Percentiles rank a stretch among this genome's conserved stretches.
phyloP scores from a whole-genome alignment of 2,329 filamentous ascomycete genomes.

The Ophiostoma piceae region DNA sequence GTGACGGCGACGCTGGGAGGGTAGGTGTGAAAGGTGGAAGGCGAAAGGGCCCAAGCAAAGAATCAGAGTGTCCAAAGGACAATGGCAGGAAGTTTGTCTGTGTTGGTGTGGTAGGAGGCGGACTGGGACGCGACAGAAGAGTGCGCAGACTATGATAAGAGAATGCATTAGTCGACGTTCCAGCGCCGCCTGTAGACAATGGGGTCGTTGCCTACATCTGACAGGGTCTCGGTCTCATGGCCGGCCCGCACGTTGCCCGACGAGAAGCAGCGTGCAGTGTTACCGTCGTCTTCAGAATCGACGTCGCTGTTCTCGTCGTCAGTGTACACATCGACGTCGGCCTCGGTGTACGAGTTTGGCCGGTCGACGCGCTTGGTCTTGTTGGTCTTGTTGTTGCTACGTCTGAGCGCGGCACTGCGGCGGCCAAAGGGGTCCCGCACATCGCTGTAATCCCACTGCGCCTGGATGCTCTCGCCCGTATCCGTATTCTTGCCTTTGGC shows the following conservation, averaged over 20 bases:
- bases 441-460: conserved; percentile 59
- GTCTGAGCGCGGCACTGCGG: not conserved
- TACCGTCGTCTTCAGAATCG: conserved; percentile 18
- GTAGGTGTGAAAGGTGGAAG: not conserved
- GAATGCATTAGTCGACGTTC: conserved; percentile 23
- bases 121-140: not conserved
- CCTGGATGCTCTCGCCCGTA: conserved; percentile 49
- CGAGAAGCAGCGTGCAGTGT: conserved; percentile 18
- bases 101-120: not conserved
- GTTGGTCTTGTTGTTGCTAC: not conserved
- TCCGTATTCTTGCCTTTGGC: conserved; percentile 49
- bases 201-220: conserved; percentile 23
- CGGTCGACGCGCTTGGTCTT: not conserved
- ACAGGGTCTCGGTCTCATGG: conserved; percentile 19
- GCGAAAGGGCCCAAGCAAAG: conserved; percentile 4
- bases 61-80: conserved; percentile 6
- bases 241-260: not conserved
- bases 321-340: conserved; percentile 23
- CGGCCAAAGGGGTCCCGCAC: conserved; percentile 33
- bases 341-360: conserved; percentile 21
- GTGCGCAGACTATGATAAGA: not conserved
- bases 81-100: not conserved
- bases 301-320: conserved; percentile 22
- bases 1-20: conserved; percentile 6
- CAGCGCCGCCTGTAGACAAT: conserved; percentile 26